Evolutionary conservation across 176 grass and related monocot species (phyloP), one percentile per base, ranked within the genome.

Genomic region (Bonia amplexicaulis): DNA sequence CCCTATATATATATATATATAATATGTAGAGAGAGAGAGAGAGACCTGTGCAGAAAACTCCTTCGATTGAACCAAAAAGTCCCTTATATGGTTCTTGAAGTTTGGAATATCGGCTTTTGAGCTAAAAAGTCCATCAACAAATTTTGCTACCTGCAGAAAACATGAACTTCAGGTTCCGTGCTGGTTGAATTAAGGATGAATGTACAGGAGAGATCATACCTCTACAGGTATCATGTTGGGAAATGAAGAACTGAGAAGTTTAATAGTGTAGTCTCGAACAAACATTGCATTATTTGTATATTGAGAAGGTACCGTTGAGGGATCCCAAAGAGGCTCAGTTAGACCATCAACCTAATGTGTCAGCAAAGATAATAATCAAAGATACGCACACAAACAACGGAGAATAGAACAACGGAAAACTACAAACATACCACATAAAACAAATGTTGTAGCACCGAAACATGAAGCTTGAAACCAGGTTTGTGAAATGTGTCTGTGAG

Each of bases 381-480:
- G 37, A 6, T 15, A 51, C 25, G 58, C 14, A 72, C 33, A 59
- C 20, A 74, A 85, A 82, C 37, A 40, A 44, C 20, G n/a, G 1
- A 71, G 39, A 10, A 40, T 61, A 67, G 16, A 23, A 59, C 49
- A 25, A 68, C 17, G 6, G 51, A 37, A 87, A 52, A 77, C 35
- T 31, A 29, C 35, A 54, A 71, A 47, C 77, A 66, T 94, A 99
- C 97, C 90, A 94, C 84, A 64, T 92, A 96, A 86, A 99, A 96
- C 68, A 99, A 90, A 77, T 94, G 93, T 73, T 99, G 93, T n/a
- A 99, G 90, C 59, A 99, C 97, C 80, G 90, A 86, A 62, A 99
- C 97, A 91, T 99, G 97, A 83, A 99, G 85, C 86, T 99, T 99
- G 76, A 99, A 99, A n/a, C 97, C 97, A 22, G 97, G 97, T 22